Percentiles rank a stretch among this genome's conserved stretches.
Conservation (phyloP, 2,329 filamentous ascomycete genomes). For the Phialophora tarda region DNA sequence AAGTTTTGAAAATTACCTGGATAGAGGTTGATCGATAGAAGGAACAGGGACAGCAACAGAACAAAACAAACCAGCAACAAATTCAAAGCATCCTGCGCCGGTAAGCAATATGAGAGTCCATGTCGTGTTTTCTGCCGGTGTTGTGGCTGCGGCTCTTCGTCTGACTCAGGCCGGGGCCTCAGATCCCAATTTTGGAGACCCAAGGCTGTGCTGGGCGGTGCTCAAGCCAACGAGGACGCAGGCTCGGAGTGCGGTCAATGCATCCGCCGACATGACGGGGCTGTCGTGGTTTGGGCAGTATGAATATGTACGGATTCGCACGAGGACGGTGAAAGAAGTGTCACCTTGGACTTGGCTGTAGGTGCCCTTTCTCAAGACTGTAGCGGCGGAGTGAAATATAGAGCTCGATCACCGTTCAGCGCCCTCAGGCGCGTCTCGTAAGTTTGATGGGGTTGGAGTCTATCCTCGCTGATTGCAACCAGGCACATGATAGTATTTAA, state of each 20-base stretch:
- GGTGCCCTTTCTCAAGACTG: background rate
- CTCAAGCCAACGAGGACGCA: slow-evolving; percentile 1
- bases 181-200: slow-evolving; percentile 13
- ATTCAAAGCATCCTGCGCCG: background rate
- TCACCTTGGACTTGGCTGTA: background rate
- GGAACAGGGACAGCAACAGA: background rate
- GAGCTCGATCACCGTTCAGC: background rate
- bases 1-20: background rate
- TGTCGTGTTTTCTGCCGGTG: background rate
- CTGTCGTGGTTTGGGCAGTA: background rate
- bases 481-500: too few relatives aligned
- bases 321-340: background rate
- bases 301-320: background rate
- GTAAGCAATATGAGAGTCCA: background rate
- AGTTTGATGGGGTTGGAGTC: background rate
- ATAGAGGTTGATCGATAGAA: background rate
- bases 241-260: slow-evolving; percentile 4
- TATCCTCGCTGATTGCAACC: too few relatives aligned
- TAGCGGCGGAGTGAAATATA: background rate
- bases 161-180: slow-evolving; percentile 12
- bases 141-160: background rate
- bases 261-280: background rate
- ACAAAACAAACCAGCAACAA: background rate
- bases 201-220: slow-evolving; percentile 20
- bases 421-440: background rate